These are phyloP conservation scores for Calocera cornea DNA, from an alignment of 768 basidiomycete genomes.

Conservation along the genomic window DNA sequence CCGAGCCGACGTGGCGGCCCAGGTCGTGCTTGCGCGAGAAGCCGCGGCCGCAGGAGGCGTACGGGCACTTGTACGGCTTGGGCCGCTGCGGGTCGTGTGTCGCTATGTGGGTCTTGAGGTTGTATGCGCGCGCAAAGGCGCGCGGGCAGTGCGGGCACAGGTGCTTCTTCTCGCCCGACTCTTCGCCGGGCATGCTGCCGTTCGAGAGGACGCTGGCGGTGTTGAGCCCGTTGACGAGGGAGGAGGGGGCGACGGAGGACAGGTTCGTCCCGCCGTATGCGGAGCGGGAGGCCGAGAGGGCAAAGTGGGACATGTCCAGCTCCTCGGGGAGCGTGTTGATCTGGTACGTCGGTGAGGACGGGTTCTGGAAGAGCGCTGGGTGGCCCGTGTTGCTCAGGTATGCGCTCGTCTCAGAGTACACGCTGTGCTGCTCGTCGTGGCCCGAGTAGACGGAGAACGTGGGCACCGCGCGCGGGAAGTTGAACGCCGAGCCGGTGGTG, in stretches of 20 bases:
- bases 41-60: slow-evolving; percentile 71
- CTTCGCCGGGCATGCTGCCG: neutral
- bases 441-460: neutral
- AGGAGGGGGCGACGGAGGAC: neutral
- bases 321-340: slow-evolving; percentile 5
- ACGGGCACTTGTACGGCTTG: slow-evolving; percentile 81
- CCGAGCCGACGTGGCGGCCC: slow-evolving; percentile 74
- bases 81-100: slow-evolving; percentile 86
- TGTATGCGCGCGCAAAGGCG: slow-evolving; percentile 87
- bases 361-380: neutral
- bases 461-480: slow-evolving; percentile 1
- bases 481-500: neutral
- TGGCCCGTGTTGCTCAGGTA: neutral
- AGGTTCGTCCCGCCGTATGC: neutral
- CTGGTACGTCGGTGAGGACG: neutral
- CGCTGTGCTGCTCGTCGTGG: neutral
- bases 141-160: slow-evolving; percentile 61
- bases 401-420: neutral
- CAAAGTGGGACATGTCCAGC: neutral
- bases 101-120: slow-evolving; percentile 87
- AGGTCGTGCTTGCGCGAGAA: slow-evolving; percentile 93
- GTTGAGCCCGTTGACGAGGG: neutral
- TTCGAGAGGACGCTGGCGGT: neutral
- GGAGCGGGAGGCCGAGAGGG: neutral
- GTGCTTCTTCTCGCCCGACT: slow-evolving; percentile 42